Conservation (phyloP, 257 asterid species). For the Solanum tacnaense region DNA sequence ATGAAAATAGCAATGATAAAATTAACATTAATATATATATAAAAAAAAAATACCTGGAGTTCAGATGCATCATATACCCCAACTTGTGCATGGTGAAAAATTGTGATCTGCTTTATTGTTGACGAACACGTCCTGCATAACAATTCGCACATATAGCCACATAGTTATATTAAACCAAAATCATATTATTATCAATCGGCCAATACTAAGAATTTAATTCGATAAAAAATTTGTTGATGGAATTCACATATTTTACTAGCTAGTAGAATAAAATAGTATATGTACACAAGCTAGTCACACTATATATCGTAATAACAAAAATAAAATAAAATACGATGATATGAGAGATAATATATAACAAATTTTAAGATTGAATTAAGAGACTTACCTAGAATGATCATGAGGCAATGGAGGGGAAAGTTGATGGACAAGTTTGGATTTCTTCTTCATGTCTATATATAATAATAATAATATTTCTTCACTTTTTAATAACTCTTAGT, state of each 20-base stretch:
- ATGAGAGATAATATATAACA: background rate
- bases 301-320: background rate
- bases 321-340: background rate
- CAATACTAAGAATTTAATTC: background rate
- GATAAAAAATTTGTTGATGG: background rate
- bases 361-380: background rate
- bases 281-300: background rate
- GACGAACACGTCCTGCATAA: background rate
- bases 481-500: background rate
- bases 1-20: background rate
- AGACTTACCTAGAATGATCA: background rate
- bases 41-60: background rate
- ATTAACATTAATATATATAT: background rate
- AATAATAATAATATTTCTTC: background rate
- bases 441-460: background rate
- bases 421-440: background rate
- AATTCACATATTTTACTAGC: background rate
- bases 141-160: background rate
- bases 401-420: background rate
- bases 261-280: background rate
- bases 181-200: background rate
- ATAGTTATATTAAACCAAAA: background rate
- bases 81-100: background rate
- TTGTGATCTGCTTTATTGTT: background rate
- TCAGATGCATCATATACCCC: background rate